Base-by-base conservation (phyloP, 352 stramenopile genomes). In the Globisporangium takayamanum region DNA sequence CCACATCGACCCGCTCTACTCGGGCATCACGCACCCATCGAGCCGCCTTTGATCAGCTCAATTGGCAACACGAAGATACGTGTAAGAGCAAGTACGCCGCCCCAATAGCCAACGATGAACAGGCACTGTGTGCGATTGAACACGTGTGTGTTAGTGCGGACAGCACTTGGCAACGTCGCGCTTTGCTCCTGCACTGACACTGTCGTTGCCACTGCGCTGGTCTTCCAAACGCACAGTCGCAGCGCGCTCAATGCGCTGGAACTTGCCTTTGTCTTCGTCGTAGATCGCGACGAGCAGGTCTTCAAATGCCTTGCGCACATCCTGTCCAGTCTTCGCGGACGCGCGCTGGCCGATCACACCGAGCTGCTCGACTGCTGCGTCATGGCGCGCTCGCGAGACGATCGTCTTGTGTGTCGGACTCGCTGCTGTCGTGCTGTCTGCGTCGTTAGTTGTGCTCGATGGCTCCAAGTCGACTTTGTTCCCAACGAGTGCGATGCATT, bases 391-490 rank as follows among this genome's bases (percentile, higher is more conserved):
- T 5, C 52, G 39, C 0, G 70, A 60, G 14, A 90, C 76, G 28
- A 73, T 72, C 0, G 25, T 6, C 14, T 46, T 46, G 41, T 39
- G 33, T 10, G 6, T 39, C 33, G 33, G 33, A 39, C 33, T 39
- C 33, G 11, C 33, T 39, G 33, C 28, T 33, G 64, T 50, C 2
- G 50, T 1, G 33, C 12, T 30, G 28, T 16, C 22, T 41, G 59
- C 36, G 7, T 53, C 60, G 5, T 59, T 39, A 6, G 39, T 33
- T 7, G 7, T 2, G 33, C 33, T 39, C 33, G n/a, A 25, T 0
- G 53, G 22, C 49, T 79, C 73, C 39, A 93, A 63, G 55, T 93
- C 84, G 20, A 87, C 64, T 48, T 93, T 93, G 51, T 93, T 93
- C 59, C 81, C 84, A 41, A 93, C 84, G 20, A 93, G 66, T 65